Base-by-base conservation (phyloP, 768 basidiomycete genomes). In the Trametes punicea region DNA sequence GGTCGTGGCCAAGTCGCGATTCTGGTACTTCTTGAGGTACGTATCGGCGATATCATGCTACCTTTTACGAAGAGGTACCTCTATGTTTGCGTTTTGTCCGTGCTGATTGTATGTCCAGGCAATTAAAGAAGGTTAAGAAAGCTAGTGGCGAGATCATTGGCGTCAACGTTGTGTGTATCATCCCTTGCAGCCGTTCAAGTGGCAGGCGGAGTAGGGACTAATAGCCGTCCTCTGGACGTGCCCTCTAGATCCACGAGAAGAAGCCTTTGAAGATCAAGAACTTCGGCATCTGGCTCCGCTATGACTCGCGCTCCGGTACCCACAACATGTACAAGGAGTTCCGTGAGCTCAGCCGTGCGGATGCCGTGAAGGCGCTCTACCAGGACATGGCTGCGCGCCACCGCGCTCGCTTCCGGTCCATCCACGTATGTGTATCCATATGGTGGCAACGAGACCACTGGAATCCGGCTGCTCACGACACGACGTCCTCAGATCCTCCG, bases 271-370 rank as follows among this genome's bases (percentile, higher is more conserved):
- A 95, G 79, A 90, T 98, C 75, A 98, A 99, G 85, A 98, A 97
- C 88, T 98, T 99, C 71, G 97, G 97, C 64, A 91, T 99, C 78
- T 98, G 97, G 97, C 76, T 99, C 72, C 90, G 96, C 67, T 99
- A 99, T 77, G 97, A 99, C 78, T 98, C 96, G 51, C 93, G 96
- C 67, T 97, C 95, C 48, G 97, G 97, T 62, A 99, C 97, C 42
- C 97, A 98, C 87, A 99, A 99, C 86, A 96, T 98, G 94, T 97
- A 97, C 90, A 95, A 95, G 84, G 90, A 92, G 75, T 98, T 92
- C 89, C 92, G 94, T 70, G 96, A 98, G 67, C 87, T 99, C 66
- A 81, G 81, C 65, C 88, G 97, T 62, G 87, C 92, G 58, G 95
- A 92, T 71, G 96, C 97, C 55, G 97, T 98, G 72, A 94, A 90